A percentile compares a stretch with the other conserved stretches of the same genome.
Evolutionary conservation across 345 rosid genomes (phyloP).

Genomic region (Gossypium thurberi): DNA sequence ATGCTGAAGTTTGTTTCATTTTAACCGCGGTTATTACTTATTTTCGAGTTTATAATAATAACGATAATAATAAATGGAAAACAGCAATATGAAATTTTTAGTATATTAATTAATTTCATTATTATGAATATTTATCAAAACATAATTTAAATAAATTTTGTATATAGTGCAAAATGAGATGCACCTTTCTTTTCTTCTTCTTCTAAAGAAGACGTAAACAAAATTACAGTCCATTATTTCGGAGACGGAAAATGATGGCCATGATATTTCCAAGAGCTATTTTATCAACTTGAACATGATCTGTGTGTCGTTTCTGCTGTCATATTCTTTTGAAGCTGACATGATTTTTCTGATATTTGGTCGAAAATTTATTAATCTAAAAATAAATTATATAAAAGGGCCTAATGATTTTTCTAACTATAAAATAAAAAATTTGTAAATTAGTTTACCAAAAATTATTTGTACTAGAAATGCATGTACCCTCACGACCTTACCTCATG

Average conservation of each 20-base stretch:
- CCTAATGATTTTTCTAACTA: neutral
- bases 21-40: neutral
- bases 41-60: too few relatives aligned
- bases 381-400: neutral
- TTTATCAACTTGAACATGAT: neutral
- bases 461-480: neutral
- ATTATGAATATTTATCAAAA: neutral
- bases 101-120: neutral
- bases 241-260: neutral
- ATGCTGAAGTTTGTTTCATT: neutral
- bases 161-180: neutral
- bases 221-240: neutral
- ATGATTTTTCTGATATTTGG: neutral
- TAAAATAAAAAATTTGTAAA: neutral
- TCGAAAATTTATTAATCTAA: neutral
- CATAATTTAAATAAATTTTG: neutral
- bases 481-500: constrained; percentile 60
- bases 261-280: neutral
- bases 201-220: neutral
- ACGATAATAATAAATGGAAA: neutral
- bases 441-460: neutral
- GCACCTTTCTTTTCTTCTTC: neutral
- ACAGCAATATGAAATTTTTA: neutral
- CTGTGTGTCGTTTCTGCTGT: neutral
- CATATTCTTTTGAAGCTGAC: neutral